Conservation (phyloP, 352 stramenopile species). For the Phytophthora ramorum region DNA sequence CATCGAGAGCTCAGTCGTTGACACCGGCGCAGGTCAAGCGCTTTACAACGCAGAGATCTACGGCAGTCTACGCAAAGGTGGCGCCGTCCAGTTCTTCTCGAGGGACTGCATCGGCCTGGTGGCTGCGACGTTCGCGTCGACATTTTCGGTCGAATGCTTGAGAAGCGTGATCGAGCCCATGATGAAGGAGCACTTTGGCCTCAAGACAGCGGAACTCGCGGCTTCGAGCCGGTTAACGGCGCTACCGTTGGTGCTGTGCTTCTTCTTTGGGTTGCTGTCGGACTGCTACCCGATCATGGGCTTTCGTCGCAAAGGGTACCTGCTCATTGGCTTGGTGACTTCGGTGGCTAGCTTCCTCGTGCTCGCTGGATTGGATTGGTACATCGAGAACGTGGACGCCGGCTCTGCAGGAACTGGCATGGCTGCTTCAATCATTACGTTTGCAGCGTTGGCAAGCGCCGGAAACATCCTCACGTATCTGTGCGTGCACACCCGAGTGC, state of each 20-base stretch:
- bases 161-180: slow-evolving; percentile 33
- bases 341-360: slow-evolving; percentile 39
- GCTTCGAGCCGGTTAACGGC: slow-evolving; percentile 41
- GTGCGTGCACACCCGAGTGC: slow-evolving; percentile 45
- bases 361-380: slow-evolving; percentile 34
- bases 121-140: slow-evolving; percentile 51
- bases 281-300: slow-evolving; percentile 84
- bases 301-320: slow-evolving; percentile 86
- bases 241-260: slow-evolving; percentile 74
- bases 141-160: slow-evolving; percentile 42
- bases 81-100: slow-evolving; percentile 47
- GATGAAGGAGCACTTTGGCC: slow-evolving; percentile 37
- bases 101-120: slow-evolving; percentile 44
- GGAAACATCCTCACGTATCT: slow-evolving; percentile 51
- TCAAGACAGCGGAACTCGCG: slow-evolving; percentile 27
- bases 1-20: slow-evolving; percentile 10
- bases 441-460: slow-evolving; percentile 31
- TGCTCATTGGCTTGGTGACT: slow-evolving; percentile 57
- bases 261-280: slow-evolving; percentile 81
- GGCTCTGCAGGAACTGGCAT: slow-evolving; percentile 15
- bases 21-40: slow-evolving; percentile 19
- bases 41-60: slow-evolving; percentile 67
- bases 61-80: slow-evolving; percentile 53
- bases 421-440: slow-evolving; percentile 25
- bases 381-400: slow-evolving; percentile 22